Conservation (phyloP, 306 rosid genomes). For the Cicer yamashitae region DNA sequence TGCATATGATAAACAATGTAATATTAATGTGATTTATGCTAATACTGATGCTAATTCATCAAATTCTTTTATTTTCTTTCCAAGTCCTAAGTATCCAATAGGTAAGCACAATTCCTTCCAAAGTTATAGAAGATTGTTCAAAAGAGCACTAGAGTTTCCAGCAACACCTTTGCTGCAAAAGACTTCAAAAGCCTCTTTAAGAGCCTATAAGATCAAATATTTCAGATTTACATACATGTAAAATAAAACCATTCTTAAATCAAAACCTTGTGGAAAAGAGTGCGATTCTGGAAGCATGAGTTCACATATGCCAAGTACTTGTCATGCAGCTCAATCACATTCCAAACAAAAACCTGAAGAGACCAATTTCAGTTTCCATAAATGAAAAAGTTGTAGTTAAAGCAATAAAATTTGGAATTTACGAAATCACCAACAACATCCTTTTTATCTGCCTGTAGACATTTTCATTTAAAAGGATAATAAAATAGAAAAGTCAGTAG, state of each 20-base stretch:
- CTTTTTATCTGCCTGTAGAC: slow-evolving; percentile 81
- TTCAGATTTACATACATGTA: slow-evolving; percentile 33
- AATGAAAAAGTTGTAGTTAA: slow-evolving; percentile 3
- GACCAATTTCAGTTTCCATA: slow-evolving; percentile 46
- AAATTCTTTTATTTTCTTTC: too few species aligned
- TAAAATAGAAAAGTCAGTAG: slow-evolving; percentile 39
- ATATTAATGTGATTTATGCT: too few species aligned
- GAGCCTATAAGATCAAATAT: slow-evolving; percentile 60
- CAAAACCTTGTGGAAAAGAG: slow-evolving; percentile 91
- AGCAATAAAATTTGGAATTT: not conserved
- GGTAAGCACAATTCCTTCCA: too few species aligned
- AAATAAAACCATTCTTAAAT: slow-evolving; percentile 21
- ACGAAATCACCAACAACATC: slow-evolving; percentile 60
- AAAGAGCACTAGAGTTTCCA: slow-evolving; percentile 78
- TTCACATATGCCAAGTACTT: slow-evolving; percentile 85
- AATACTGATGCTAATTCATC: too few species aligned
- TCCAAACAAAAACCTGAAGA: slow-evolving; percentile 79
- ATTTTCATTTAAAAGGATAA: slow-evolving; percentile 39
- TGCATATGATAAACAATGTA: too few species aligned
- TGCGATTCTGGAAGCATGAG: slow-evolving; percentile 85
- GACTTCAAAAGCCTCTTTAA: slow-evolving; percentile 93
- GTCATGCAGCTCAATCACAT: slow-evolving; percentile 89
- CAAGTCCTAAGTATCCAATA: too few species aligned
- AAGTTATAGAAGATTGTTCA: too few species aligned
- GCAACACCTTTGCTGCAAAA: slow-evolving; percentile 87